Conservation (phyloP, 169 alveolate species). For the Eimeria mitis region DNA sequence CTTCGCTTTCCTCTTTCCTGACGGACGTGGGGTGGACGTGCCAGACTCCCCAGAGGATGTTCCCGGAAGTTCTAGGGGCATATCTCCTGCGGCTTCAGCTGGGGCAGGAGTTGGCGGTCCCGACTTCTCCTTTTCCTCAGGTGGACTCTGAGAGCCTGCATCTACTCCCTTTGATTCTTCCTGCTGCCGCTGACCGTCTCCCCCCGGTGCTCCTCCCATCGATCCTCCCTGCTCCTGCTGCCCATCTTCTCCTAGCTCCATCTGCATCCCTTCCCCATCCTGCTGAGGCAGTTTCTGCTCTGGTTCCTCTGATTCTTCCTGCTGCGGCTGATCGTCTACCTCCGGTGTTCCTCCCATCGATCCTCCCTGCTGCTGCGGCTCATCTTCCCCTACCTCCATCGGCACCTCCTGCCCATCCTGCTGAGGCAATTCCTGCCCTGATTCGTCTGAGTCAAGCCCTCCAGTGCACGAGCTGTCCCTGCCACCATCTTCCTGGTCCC, state of each 20-base stretch:
- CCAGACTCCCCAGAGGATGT: not conserved
- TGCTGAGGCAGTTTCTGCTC: too few species aligned
- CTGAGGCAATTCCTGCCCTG: not conserved
- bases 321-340: not conserved
- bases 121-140: not conserved
- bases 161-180: not conserved
- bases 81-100: not conserved
- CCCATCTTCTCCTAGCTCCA: not conserved
- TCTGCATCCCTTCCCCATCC: too few species aligned
- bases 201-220: not conserved
- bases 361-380: not conserved
- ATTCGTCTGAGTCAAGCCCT: not conserved
- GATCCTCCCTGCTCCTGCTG: not conserved
- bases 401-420: not conserved
- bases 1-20: constrained; percentile 23
- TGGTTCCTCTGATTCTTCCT: not conserved
- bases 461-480: not conserved
- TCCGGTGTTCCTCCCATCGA: not conserved
- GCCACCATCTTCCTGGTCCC: not conserved
- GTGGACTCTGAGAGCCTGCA: not conserved
- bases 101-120: not conserved
- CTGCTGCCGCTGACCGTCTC: not conserved
- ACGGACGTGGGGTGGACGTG: not conserved
- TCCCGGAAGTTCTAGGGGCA: not conserved
- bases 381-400: not conserved